Base-by-base conservation (phyloP, 2,329 filamentous ascomycete species). In the Fulvia fulva region DNA sequence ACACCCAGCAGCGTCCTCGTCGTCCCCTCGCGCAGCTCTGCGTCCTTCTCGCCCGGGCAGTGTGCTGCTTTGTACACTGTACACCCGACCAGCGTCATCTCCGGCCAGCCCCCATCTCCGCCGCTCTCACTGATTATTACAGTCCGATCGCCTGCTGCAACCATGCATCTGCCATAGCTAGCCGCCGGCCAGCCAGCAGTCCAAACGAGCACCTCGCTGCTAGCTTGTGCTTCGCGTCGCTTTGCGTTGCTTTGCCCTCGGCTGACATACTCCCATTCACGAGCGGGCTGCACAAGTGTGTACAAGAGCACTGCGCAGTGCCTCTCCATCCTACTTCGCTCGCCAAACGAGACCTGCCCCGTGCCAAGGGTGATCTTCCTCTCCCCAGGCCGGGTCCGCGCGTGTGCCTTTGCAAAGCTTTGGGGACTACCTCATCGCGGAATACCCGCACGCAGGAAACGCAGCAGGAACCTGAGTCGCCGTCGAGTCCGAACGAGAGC, bases 91-190 rank as follows among this genome's bases (percentile, higher is more conserved):
- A 26, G 14, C 45, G 45, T 26, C 45, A 49, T 23, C 45, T 3
- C 9, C 45, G n/a, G n/a, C n/a, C n/a, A 12, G 6, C 11, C 46
- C 5, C 19, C 26, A 28, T 16, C 9, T 30, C 8, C 8, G 26
- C 8, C 23, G 25, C 30, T 12, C 44, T 21, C 21, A 25, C 1
- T 1, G 8, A 16, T 44, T 47, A 19, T 3, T 16, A 19, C 44
- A 9, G 21, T 25, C 25, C 21, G 25, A 11, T 28, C 25, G 44
- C 25, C 44, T 50, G 32, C 21, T 44, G 16, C 16, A n/a, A 44
- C 26, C 11, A 50, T 50, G 47, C 47, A 50, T 50, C 47, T 50
- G 47, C 47, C 47, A 32, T 50, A 50, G 47, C 47, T 50, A 50
- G 47, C 47, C 26, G 44, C 44, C 9, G 44, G 37, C 2, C 37